Conservation (phyloP, 441 rosid genomes). For the Adansonia gregorii region DNA sequence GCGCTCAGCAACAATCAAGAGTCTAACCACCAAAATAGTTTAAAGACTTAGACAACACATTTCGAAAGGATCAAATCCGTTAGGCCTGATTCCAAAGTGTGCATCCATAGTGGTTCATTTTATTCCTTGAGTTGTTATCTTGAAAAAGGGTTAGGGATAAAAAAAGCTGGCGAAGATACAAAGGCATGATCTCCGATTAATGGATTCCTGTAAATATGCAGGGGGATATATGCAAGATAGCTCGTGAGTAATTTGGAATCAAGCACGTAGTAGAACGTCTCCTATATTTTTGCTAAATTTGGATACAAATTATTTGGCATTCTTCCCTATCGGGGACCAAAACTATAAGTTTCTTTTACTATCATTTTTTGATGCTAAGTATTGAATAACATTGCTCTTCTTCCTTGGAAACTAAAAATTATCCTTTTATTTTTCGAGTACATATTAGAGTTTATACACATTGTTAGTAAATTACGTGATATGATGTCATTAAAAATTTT, state of each 20-base stretch:
- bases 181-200: not conserved
- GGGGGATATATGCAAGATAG: slow-evolving; percentile 12
- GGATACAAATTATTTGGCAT: slow-evolving; percentile 24
- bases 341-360: not conserved
- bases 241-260: slow-evolving; percentile 22
- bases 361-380: slow-evolving; percentile 2
- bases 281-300: slow-evolving; percentile 7
- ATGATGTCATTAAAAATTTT: too few relatives aligned
- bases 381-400: not conserved
- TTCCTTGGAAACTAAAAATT: not conserved
- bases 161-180: not conserved
- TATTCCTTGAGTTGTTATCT: not conserved
- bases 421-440: not conserved
- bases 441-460: not conserved
- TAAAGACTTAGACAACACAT: not conserved
- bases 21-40: too few relatives aligned
- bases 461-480: too few relatives aligned
- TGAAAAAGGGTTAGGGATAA: not conserved
- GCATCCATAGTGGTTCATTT: not conserved
- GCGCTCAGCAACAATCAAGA: too few relatives aligned
- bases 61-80: not conserved
- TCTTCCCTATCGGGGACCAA: not conserved
- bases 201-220: not conserved
- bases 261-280: slow-evolving; percentile 29
- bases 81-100: not conserved